Conservation (phyloP, 495 filamentous ascomycete species). For the Stereocaulon alpinum region DNA sequence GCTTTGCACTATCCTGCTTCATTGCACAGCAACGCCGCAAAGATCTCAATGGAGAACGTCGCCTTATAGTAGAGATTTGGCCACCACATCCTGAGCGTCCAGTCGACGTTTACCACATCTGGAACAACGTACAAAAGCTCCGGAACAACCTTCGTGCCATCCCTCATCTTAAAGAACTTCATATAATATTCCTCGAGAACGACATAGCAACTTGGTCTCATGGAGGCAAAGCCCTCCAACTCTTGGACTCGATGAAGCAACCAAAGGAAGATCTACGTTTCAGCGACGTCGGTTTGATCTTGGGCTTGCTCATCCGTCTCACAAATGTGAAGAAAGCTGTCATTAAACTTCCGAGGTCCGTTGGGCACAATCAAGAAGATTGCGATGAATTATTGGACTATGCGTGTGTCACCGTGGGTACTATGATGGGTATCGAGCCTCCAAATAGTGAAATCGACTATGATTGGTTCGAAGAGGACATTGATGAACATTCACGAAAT, state of each 20-base stretch:
- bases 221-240: neutral
- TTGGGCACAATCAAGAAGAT: neutral
- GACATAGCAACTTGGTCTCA: neutral
- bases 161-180: neutral
- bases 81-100: slow-evolving; percentile 4
- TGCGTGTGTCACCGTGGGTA: too few relatives aligned
- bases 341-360: neutral
- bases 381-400: neutral
- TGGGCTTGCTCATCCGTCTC: neutral
- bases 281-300: neutral
- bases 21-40: neutral
- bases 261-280: neutral
- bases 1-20: neutral
- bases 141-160: neutral
- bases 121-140: slow-evolving; percentile 2
- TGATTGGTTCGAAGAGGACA: neutral
- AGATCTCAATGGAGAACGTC: neutral
- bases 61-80: slow-evolving; percentile 1
- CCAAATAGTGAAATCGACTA: neutral
- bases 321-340: neutral
- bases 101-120: neutral
- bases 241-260: neutral
- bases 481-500: neutral
- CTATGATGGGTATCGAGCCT: neutral
- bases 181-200: neutral